Evolutionary conservation across 176 grass and related monocot genomes (phyloP), one percentile per base, ranked within the genome.

Genomic region (Eleusine indica): DNA sequence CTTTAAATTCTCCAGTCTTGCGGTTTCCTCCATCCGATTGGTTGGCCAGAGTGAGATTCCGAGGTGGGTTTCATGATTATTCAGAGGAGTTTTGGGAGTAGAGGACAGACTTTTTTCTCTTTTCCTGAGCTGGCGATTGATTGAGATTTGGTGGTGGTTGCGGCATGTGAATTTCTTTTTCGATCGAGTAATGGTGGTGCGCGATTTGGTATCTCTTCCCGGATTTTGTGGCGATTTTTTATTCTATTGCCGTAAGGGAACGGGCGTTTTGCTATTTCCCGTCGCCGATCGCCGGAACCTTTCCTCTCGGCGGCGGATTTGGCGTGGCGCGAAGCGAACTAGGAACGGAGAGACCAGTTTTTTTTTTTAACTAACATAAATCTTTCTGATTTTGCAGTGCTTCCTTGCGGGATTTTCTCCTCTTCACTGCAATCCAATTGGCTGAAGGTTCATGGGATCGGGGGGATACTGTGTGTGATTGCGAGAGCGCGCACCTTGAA

Each of bases 381-480:
- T 67, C 73, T 15, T 3, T 52, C 38, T 84, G 52, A 44, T 90
- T 87, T 80, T 76, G 80, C 89, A 91, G 89, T 41, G 67, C 14
- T 71, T 9, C 54, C 48, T 65, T 48, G 46, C 7, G 7, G 76
- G 49, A 69, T 76, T 29, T 80, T 3, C 46, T 41, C 40, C 65
- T n/a, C 7, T 3, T 9, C 37, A 10, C 57, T 1, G 28, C 17
- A 52, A 60, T 60, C 53, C 56, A 73, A 81, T 85, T 9, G 60
- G 68, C 35, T 70, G 4, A 13, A 19, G 32, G 17, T 84, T 91
- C 35, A 87, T 91, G 89, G 85, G 89, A 88, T 35, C 74, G 44
- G 15, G 41, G 5, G 65, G 19, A 44, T 43, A 47, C 37, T 19
- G 35, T 22, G 70, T 46, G 84, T 90, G 85, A 87, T 87, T 25